Evolutionary conservation across 352 stramenopile genomes (phyloP), one percentile per base, ranked within the genome.

Genomic region (Globisporangium okanoganense): DNA sequence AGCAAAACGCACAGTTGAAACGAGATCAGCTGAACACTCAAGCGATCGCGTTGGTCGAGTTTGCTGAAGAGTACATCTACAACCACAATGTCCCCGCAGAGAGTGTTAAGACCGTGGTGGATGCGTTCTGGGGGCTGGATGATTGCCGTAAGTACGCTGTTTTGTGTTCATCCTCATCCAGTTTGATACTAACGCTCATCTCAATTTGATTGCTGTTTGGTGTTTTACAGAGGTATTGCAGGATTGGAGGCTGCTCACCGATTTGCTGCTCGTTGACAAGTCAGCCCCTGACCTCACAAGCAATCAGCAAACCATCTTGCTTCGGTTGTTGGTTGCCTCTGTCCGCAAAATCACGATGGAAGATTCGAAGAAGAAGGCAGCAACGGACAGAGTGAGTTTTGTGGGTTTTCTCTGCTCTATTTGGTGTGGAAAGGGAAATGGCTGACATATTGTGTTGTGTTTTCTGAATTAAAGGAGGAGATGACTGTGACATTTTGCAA

Each of bases 21-120:
- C 87, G 87, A 63, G 76, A 91, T 33, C 87, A 96, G 50, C 76
- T 94, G 6, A 90, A 88, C 47, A 94, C 82, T 33, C 87, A 96
- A 71, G 84, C 84, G 16, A 92, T 96, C 61, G 85, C 87, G 27
- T 62, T 96, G n/a, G 79, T 94, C n/a, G 85, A 96, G 64, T 96
- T 96, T 67, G 85, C 83, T 2, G 82, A 96, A 65, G 87, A 94
- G 61, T 95, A 93, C 47, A 83, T 91, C 31, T 69, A 75, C 16
- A 88, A 92, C 64, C 73, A 92, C 29, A 64, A 62, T 24, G 65
- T 90, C n/a, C 79, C 81, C 12, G 61, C 78, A 4, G 62, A 71
- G 20, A 79, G 83, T 22, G 76, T 94, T 9, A 79, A 88, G 48
- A 90, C 78, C 4, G 75, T 96, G 44, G 87, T 95, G 9, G 79